These are phyloP conservation scores for Wickerhamomyces alni DNA, from an alignment of 805 yeast genomes.

Conservation along the genomic window DNA sequence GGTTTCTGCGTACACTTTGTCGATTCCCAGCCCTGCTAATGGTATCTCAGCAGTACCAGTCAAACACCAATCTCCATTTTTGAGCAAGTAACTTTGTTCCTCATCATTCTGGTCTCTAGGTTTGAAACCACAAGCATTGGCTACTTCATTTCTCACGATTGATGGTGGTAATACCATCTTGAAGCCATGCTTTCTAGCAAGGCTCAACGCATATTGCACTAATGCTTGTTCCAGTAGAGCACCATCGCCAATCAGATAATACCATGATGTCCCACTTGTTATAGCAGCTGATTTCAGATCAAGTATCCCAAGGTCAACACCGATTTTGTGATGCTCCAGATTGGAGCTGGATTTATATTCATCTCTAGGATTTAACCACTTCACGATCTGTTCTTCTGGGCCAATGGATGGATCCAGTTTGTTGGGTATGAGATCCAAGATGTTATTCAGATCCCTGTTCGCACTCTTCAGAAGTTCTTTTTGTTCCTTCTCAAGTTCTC, in stretches of 20 bases:
- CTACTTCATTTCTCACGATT: slow-evolving; percentile 69
- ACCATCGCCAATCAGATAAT: slow-evolving; percentile 77
- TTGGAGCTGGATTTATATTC: slow-evolving; percentile 20
- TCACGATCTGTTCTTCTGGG: slow-evolving; percentile 36
- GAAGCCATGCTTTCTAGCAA: slow-evolving; percentile 66
- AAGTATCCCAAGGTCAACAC: slow-evolving; percentile 55
- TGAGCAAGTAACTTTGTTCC: slow-evolving; percentile 71
- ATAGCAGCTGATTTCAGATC: slow-evolving; percentile 70
- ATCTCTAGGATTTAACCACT: slow-evolving; percentile 41
- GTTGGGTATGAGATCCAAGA: slow-evolving; percentile 59
- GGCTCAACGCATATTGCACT: slow-evolving; percentile 65
- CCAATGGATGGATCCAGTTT: slow-evolving; percentile 44
- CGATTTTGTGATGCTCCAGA: slow-evolving; percentile 67
- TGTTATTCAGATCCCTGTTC: slow-evolving; percentile 31
- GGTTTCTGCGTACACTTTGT: slow-evolving; percentile 35
- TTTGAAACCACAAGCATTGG: slow-evolving; percentile 88
- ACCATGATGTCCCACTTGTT: slow-evolving; percentile 80
- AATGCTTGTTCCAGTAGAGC: slow-evolving; percentile 88
- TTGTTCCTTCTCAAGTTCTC: slow-evolving; percentile 18
- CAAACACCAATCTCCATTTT: slow-evolving; percentile 51
- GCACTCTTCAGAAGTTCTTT: slow-evolving; percentile 17
- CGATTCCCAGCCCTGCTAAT: slow-evolving; percentile 70
- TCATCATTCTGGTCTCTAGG: slow-evolving; percentile 88
- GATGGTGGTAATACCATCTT: slow-evolving; percentile 76
- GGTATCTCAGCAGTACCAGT: slow-evolving; percentile 97